Evolutionary conservation across 2,329 filamentous ascomycete genomes (phyloP).

Genomic region (Macroventuria anomochaeta): DNA sequence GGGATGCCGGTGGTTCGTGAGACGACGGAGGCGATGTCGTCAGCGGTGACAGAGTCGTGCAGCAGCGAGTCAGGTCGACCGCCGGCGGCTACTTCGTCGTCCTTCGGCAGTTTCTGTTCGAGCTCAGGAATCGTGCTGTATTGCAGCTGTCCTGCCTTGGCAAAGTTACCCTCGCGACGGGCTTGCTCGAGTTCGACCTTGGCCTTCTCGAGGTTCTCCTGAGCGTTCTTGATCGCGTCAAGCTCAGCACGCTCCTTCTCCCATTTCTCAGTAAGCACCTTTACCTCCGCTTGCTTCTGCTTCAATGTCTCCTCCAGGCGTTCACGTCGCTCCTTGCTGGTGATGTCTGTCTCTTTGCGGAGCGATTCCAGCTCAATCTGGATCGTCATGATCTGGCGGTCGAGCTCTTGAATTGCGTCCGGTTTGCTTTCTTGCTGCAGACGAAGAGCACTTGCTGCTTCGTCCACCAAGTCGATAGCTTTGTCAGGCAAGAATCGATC

Average conservation of each 20-base stretch:
- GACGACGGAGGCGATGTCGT: conserved; percentile 93
- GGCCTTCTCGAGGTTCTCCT: conserved; percentile 87
- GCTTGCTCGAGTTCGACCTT: conserved; percentile 85
- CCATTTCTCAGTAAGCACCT: conserved; percentile 81
- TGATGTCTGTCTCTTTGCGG: conserved; percentile 89
- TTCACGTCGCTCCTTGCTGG: conserved; percentile 84
- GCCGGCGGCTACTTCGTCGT: conserved; percentile 58
- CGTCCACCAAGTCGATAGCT: conserved; percentile 95
- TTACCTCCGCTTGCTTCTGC: conserved; percentile 76
- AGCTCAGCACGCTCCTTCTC: conserved; percentile 88
- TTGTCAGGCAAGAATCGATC: conserved; percentile 96
- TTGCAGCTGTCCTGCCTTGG: conserved; percentile 84
- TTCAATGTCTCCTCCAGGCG: conserved; percentile 82
- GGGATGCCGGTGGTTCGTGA: conserved; percentile 92
- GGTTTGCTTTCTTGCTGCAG: conserved; percentile 97
- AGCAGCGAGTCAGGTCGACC: conserved; percentile 66
- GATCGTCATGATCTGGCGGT: conserved; percentile 95
- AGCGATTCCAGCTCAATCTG: conserved; percentile 96
- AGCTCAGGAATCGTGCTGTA: conserved; percentile 86
- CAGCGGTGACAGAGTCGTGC: conserved; percentile 92
- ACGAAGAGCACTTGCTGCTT: conserved; percentile 87
- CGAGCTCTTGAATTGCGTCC: conserved; percentile 88
- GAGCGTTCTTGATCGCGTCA: conserved; percentile 82
- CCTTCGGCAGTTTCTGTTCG: conserved; percentile 79
- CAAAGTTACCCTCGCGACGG: conserved; percentile 87